Percentiles rank a stretch among this genome's conserved stretches.
phyloP scores from a whole-genome alignment of 495 filamentous ascomycete genomes.

The Penicillium antarcticum region DNA sequence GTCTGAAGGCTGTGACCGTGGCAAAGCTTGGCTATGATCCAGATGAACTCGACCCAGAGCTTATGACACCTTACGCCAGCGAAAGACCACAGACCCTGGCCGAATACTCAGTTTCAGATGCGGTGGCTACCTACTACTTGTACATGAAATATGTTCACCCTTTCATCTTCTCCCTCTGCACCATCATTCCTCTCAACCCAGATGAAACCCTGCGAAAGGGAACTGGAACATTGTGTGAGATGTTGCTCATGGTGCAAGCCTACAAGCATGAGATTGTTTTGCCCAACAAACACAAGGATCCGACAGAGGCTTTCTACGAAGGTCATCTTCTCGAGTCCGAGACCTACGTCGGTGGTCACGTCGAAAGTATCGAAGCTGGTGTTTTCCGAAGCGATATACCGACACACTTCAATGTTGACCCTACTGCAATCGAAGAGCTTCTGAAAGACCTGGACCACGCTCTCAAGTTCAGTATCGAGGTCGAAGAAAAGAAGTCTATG shows the following conservation, averaged over 20 bases:
- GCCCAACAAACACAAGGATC: constrained; percentile 93
- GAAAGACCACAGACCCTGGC: constrained; percentile 91
- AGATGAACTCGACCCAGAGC: constrained; percentile 94
- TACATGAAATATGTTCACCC: constrained; percentile 99
- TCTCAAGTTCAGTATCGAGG: constrained; percentile 83
- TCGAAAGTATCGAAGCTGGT: constrained; percentile 98
- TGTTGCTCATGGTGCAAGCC: constrained; percentile 98
- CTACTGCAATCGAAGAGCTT: constrained; percentile 84
- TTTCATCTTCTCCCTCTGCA: constrained; percentile 98
- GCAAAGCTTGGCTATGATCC: constrained; percentile 98
- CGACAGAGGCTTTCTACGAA: constrained; percentile 92
- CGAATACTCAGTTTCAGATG: constrained; percentile 98
- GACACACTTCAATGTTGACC: constrained; percentile 84
- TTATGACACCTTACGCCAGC: constrained; percentile 93
- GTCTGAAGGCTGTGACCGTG: constrained; percentile 95
- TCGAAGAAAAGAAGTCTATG: constrained; percentile 92
- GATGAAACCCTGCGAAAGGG: constrained; percentile 93
- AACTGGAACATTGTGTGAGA: constrained; percentile 96
- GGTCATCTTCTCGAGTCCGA: constrained; percentile 94
- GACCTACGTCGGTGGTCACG: constrained; percentile 97
- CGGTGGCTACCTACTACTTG: constrained; percentile 96
- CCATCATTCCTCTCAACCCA: constrained; percentile 87
- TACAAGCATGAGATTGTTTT: constrained; percentile 88
- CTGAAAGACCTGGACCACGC: constrained; percentile 85
- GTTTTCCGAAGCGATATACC: constrained; percentile 97